phyloP scores from a whole-genome alignment of 1,284 basidiomycete genomes.

The Cutaneotrichosporon sp. region DNA sequence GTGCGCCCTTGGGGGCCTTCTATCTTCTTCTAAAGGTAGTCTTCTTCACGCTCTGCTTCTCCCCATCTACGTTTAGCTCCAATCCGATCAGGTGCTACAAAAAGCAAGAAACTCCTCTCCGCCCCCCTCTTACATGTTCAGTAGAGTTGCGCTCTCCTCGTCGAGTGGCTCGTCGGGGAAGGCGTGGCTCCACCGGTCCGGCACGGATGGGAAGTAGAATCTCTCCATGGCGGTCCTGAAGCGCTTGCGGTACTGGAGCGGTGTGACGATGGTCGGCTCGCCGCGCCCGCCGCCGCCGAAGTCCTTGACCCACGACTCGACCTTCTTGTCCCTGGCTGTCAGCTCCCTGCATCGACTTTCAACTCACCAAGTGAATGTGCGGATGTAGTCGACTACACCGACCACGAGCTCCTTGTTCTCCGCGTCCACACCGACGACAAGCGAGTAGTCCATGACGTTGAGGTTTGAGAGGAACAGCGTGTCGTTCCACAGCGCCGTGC shows the following conservation, averaged over 20 bases:
- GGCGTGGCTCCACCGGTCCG: constrained; percentile 46
- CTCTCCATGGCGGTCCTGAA: constrained; percentile 91
- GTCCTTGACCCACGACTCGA: constrained; percentile 98
- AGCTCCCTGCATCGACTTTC: not conserved
- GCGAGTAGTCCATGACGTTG: constrained; percentile 99
- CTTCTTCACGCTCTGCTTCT: not conserved
- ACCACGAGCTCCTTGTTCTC: constrained; percentile 81
- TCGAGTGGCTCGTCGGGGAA: constrained; percentile 12
- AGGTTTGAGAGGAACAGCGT: constrained; percentile 84
- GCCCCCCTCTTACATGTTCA: constrained; percentile 2
- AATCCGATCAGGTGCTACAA: not conserved
- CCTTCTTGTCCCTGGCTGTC: constrained; percentile 84
- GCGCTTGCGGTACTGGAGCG: constrained; percentile 64
- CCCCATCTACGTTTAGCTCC: not conserved
- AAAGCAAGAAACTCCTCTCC: no score
- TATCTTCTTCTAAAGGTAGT: not conserved
- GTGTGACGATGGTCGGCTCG: constrained; percentile 88
- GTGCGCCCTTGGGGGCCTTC: not conserved
- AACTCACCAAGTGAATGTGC: constrained; percentile 56
- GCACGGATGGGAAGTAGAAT: constrained; percentile 64
- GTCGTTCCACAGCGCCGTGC: constrained; percentile 90
- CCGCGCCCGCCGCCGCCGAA: constrained; percentile 75
- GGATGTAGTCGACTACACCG: constrained; percentile 77
- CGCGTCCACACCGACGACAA: constrained; percentile 90
- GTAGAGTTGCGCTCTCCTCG: constrained; percentile 11